phyloP scores from a whole-genome alignment of 495 filamentous ascomycete species.

The Parmelia sp. region DNA sequence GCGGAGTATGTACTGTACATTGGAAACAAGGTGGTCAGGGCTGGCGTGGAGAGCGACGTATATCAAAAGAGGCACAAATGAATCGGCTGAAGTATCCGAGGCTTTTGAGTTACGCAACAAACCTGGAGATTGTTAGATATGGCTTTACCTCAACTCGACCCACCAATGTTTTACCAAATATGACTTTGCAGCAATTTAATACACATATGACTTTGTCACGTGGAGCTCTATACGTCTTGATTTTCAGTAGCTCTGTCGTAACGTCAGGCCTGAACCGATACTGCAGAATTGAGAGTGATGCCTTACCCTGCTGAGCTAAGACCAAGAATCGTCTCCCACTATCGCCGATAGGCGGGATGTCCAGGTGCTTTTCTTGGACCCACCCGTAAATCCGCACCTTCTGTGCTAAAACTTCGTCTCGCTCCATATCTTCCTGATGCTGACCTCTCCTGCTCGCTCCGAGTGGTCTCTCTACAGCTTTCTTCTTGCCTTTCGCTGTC shows the following conservation, averaged over 20 bases:
- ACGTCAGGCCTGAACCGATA: constrained; percentile 28
- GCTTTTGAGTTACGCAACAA: constrained; percentile 84
- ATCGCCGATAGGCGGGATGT: constrained; percentile 80
- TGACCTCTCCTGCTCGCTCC: constrained; percentile 84
- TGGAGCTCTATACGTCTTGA: constrained; percentile 90
- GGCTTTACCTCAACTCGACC: background rate
- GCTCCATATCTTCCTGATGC: constrained; percentile 96
- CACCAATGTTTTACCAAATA: constrained; percentile 63
- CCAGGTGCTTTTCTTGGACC: constrained; percentile 89
- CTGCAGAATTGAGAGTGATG: background rate
- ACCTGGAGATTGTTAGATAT: constrained; percentile 42
- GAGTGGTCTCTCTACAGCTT: constrained; percentile 59
- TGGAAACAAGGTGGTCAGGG: constrained; percentile 90
- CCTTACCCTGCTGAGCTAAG: constrained; percentile 78
- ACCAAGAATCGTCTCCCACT: constrained; percentile 80
- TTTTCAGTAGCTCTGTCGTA: constrained; percentile 74
- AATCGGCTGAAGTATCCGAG: constrained; percentile 84
- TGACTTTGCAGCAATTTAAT: constrained; percentile 98
- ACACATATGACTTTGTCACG: constrained; percentile 98
- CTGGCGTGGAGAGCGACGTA: constrained; percentile 93
- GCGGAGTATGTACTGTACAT: constrained; percentile 94
- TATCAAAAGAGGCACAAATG: constrained; percentile 91
- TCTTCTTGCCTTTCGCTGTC: constrained; percentile 60
- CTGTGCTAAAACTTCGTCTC: constrained; percentile 89
- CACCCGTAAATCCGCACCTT: constrained; percentile 96